Percentiles rank a stretch among this genome's conserved stretches.
phyloP scores from a whole-genome alignment of 2,329 filamentous ascomycete species.

The Apiospora saccharicola region DNA sequence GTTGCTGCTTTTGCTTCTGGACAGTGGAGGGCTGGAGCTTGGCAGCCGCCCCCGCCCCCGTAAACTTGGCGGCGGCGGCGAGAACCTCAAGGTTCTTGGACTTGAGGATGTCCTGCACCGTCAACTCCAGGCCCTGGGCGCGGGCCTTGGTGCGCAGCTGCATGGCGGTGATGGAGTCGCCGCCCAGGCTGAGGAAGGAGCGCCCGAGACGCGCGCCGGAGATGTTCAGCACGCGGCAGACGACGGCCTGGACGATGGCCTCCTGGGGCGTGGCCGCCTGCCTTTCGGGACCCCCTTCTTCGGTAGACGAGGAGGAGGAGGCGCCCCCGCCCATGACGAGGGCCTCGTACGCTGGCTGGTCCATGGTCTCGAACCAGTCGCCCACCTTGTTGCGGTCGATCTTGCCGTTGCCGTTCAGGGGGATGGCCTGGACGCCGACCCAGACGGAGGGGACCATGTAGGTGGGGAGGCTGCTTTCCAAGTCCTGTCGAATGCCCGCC shows the following conservation, averaged over 20 bases:
- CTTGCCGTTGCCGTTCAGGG: background rate
- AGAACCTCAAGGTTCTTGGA: constrained; percentile 29
- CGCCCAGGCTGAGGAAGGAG: background rate
- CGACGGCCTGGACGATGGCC: background rate
- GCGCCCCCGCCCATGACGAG: background rate
- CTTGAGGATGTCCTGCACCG: background rate
- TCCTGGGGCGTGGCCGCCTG: background rate
- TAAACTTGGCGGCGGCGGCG: constrained; percentile 42
- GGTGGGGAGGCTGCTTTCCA: background rate
- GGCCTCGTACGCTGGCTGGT: background rate
- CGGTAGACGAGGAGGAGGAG: background rate
- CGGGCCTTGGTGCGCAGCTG: constrained; percentile 28
- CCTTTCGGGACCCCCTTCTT: background rate
- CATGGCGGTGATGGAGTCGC: constrained; percentile 2
- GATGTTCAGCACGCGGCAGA: constrained; percentile 41
- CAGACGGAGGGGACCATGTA: background rate
- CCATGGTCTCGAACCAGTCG: background rate
- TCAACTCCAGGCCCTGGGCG: background rate
- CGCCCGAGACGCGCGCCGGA: constrained; percentile 34
- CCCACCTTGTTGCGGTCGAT: background rate
- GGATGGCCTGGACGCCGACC: background rate
- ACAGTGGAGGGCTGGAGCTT: too few relatives aligned
- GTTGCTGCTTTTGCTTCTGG: too few relatives aligned
- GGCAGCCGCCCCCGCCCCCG: constrained; percentile 21
- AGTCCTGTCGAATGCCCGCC: background rate